Evolutionary conservation across 805 yeast genomes (phyloP).

Genomic region (Candida pini): DNA sequence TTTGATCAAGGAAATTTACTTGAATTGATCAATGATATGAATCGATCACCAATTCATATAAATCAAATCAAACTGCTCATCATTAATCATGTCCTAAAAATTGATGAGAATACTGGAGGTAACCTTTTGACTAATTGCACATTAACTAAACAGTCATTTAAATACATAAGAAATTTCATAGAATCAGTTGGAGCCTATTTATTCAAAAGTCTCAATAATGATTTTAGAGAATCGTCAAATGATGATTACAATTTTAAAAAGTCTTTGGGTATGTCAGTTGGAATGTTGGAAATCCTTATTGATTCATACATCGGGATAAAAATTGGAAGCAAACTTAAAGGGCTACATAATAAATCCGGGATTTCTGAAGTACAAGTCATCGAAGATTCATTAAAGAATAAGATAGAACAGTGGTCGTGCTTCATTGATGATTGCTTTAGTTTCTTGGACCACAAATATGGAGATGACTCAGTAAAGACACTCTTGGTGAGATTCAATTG

Average conservation of each 20-base stretch:
- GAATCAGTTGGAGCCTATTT: conserved; percentile 24
- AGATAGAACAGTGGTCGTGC: conserved; percentile 45
- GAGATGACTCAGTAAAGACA: conserved; percentile 3
- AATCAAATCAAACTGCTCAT: conserved; percentile 23
- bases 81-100: conserved; percentile 19
- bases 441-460: neutral
- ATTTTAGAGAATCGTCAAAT: neutral
- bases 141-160: conserved; percentile 13
- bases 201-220: conserved; percentile 13
- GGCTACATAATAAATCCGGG: conserved; percentile 11
- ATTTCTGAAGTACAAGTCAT: conserved; percentile 31
- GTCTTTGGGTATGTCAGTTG: conserved; percentile 22
- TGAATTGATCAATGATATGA: conserved; percentile 13
- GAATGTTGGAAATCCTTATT: conserved; percentile 39
- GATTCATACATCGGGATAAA: conserved; percentile 34
- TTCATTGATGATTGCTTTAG: conserved; percentile 28
- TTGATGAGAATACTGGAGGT: conserved; percentile 11
- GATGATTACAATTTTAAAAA: conserved; percentile 2
- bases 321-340: conserved; percentile 20
- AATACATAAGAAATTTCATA: conserved; percentile 16
- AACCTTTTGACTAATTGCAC: conserved; percentile 21
- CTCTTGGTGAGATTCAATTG: conserved; percentile 38
- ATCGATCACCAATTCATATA: conserved; percentile 18
- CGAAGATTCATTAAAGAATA: conserved; percentile 33
- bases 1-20: conserved; percentile 16